These are phyloP conservation scores for Talaromyces wortmannii DNA, from an alignment of 495 filamentous ascomycete species.

Conservation along the genomic window DNA sequence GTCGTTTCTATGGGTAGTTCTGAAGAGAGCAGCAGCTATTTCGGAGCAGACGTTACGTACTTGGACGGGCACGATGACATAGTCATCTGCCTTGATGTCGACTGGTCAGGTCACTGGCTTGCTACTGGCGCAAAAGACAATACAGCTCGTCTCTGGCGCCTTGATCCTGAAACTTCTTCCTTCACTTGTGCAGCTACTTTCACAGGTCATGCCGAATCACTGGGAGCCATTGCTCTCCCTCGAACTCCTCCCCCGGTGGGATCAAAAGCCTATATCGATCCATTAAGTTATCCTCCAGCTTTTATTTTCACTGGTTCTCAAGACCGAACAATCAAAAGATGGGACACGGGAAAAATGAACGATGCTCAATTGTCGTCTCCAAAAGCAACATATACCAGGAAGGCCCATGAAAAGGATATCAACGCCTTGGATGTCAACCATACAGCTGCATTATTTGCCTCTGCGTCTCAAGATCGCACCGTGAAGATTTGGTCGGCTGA, in stretches of 20 bases:
- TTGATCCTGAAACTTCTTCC: slow-evolving; percentile 68
- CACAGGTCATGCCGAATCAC: slow-evolving; percentile 86
- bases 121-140: slow-evolving; percentile 97
- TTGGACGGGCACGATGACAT: slow-evolving; percentile 91
- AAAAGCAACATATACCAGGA: slow-evolving; percentile 70
- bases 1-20: slow-evolving; percentile 58
- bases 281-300: slow-evolving; percentile 69
- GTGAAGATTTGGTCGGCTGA: slow-evolving; percentile 94
- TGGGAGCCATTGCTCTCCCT: slow-evolving; percentile 87
- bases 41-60: slow-evolving; percentile 83
- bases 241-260: slow-evolving; percentile 53
- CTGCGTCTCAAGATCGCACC: slow-evolving; percentile 90
- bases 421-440: slow-evolving; percentile 83
- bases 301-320: slow-evolving; percentile 89
- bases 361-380: slow-evolving; percentile 31
- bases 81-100: slow-evolving; percentile 87
- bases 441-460: slow-evolving; percentile 69
- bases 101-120: slow-evolving; percentile 96
- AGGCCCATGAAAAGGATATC: slow-evolving; percentile 98
- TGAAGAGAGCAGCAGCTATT: slow-evolving; percentile 41
- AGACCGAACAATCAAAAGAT: slow-evolving; percentile 89
- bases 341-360: slow-evolving; percentile 56
- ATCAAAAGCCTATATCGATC: slow-evolving; percentile 56
- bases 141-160: slow-evolving; percentile 80
- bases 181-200: slow-evolving; percentile 76